Evolutionary conservation across 176 grass and related monocot species (phyloP).

Genomic region (Urochloa ruziziensis): DNA sequence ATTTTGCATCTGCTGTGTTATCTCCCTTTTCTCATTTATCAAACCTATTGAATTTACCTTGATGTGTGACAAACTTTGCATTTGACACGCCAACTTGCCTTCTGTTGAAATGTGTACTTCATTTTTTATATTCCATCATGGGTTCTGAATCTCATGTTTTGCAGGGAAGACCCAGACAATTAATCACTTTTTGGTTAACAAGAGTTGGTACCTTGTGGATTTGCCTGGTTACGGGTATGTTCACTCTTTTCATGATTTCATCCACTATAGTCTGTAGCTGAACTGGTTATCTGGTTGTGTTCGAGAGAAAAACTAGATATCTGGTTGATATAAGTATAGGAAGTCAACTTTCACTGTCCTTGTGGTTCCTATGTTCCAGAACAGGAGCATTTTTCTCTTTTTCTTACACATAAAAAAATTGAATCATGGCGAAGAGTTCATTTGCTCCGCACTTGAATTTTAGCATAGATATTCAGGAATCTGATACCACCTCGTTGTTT

Average conservation of each 20-base stretch:
- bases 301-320: not conserved
- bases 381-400: not conserved
- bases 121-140: not conserved
- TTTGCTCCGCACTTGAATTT: not conserved
- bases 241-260: constrained; percentile 9
- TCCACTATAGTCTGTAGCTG: not conserved
- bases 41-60: constrained; percentile 10
- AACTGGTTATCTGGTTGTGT: not conserved
- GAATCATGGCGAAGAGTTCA: not conserved
- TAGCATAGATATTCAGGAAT: not conserved
- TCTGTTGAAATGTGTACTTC: not conserved
- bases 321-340: not conserved
- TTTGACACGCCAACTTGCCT: not conserved
- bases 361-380: not conserved
- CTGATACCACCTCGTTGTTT: not conserved
- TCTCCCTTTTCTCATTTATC: not conserved
- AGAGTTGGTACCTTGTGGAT: constrained; percentile 94
- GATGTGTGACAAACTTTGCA: not conserved
- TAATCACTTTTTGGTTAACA: constrained; percentile 96
- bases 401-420: not conserved
- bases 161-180: constrained; percentile 90
- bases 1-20: not conserved
- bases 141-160: constrained; percentile 2
- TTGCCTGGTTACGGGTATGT: constrained; percentile 92
- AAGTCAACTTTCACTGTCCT: not conserved